Evolutionary conservation across 148 eudicot species (phyloP).

Genomic region (Bassia scoparia): DNA sequence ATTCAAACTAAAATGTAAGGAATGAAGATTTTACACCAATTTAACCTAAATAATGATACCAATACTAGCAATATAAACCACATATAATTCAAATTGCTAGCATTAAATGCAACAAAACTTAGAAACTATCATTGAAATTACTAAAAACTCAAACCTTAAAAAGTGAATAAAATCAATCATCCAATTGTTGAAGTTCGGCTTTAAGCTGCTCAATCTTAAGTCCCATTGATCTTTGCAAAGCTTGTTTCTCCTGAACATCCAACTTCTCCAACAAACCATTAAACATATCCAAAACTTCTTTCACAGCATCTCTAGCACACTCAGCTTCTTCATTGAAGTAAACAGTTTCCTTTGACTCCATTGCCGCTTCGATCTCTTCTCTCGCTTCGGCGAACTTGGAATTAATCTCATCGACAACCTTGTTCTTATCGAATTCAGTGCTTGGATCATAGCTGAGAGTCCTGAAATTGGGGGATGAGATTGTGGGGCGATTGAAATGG

Average conservation of each 20-base stretch:
- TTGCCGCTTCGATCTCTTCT: conserved; percentile 86
- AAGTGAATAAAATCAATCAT: conserved; percentile 39
- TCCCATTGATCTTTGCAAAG: conserved; percentile 81
- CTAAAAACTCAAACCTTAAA: conserved; percentile 28
- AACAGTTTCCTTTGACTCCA: conserved; percentile 94
- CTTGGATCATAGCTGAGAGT: conserved; percentile 27
- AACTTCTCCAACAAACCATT: conserved; percentile 55
- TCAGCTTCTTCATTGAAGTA: conserved; percentile 91
- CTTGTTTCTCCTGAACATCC: conserved; percentile 48
- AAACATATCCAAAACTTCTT: conserved; percentile 69
- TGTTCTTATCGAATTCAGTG: conserved; percentile 43
- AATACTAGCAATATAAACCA: background rate
- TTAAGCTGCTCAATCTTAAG: conserved; percentile 95
- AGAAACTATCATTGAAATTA: background rate
- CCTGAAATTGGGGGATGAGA: conserved; percentile 28
- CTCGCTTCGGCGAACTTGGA: conserved; percentile 89
- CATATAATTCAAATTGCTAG: background rate
- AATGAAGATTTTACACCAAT: background rate
- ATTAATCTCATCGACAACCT: conserved; percentile 70
- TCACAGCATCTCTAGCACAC: conserved; percentile 74
- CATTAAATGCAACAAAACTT: background rate
- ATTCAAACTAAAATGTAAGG: background rate
- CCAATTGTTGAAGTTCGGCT: conserved; percentile 83
- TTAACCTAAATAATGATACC: background rate
- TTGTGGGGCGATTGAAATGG: conserved; percentile 24